These are phyloP conservation scores for Leishmania aethiopica DNA, from an alignment of 208 protist species.

Conservation along the genomic window DNA sequence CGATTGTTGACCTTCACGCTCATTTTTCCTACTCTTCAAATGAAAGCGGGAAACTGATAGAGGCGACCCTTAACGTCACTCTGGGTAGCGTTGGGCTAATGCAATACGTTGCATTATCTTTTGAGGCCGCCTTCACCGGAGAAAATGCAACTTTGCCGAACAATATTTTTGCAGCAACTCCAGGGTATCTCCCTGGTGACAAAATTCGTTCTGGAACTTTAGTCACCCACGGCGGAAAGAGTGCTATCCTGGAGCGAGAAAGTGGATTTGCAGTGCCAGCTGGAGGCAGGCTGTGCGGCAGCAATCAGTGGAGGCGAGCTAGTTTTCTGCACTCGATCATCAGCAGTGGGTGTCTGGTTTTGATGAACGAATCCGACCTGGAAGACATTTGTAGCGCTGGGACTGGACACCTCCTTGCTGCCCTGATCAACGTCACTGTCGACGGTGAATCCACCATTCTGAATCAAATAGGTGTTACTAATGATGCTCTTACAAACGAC, in stretches of 20 bases:
- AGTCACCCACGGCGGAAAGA: slow-evolving; percentile 29
- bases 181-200: slow-evolving; percentile 56
- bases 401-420: slow-evolving; percentile 32
- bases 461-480: slow-evolving; percentile 63
- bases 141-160: slow-evolving; percentile 29
- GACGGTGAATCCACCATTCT: slow-evolving; percentile 25
- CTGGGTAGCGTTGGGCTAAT: slow-evolving; percentile 25
- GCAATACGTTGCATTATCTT: slow-evolving; percentile 43
- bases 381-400: slow-evolving; percentile 47
- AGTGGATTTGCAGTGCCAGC: slow-evolving; percentile 71
- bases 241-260: slow-evolving; percentile 52
- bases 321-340: slow-evolving; percentile 65
- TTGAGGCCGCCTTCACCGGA: slow-evolving; percentile 45
- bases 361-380: slow-evolving; percentile 49
- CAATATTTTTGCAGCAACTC: slow-evolving; percentile 57
- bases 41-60: slow-evolving; percentile 22
- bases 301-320: slow-evolving; percentile 38
- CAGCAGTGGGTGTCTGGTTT: slow-evolving; percentile 55
- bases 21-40: slow-evolving; percentile 46
- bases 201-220: slow-evolving; percentile 57
- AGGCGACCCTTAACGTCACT: slow-evolving; percentile 30
- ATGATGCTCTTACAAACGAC: slow-evolving; percentile 73
- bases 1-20: slow-evolving; percentile 34
- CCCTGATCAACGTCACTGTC: slow-evolving; percentile 37
- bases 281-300: slow-evolving; percentile 46